Conservation (phyloP, 257 asterid species). For the Rauvolfia tetraphylla region DNA sequence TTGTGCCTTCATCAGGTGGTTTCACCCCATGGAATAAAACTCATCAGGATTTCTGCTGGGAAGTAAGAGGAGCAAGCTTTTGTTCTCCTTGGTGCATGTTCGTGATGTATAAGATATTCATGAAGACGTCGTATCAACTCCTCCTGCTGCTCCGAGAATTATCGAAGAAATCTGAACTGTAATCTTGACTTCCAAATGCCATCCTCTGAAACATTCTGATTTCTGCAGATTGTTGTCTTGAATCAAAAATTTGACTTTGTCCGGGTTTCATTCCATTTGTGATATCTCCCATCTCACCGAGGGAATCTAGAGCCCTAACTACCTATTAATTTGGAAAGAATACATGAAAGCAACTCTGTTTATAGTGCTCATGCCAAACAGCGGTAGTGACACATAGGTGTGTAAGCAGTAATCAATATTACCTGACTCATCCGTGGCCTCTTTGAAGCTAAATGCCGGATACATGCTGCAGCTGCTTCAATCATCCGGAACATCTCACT, state of each 20-base stretch:
- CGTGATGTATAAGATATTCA: not conserved
- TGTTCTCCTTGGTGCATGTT: not conserved
- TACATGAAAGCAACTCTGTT: not conserved
- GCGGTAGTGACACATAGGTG: not conserved
- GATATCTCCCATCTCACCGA: conserved; percentile 68
- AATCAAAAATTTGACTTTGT: conserved; percentile 65
- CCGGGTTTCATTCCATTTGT: conserved; percentile 86
- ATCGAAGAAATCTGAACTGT: conserved; percentile 47
- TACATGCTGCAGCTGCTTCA: conserved; percentile 93
- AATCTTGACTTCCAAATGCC: conserved; percentile 91
- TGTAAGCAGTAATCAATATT: not conserved
- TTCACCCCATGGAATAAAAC: not conserved
- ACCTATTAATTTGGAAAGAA: conserved; percentile 37
- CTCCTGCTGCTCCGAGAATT: conserved; percentile 62
- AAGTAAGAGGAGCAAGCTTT: not conserved
- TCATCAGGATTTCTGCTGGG: not conserved
- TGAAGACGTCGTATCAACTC: conserved; percentile 4
- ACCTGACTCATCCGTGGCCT: conserved; percentile 87
- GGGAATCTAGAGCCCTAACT: conserved; percentile 73
- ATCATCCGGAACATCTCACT: conserved; percentile 78
- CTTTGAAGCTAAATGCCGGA: conserved; percentile 73
- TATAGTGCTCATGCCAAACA: not conserved
- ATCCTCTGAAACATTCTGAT: conserved; percentile 79
- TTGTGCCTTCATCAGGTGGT: not conserved
- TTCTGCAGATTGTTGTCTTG: conserved; percentile 85